phyloP scores from a whole-genome alignment of 2,329 filamentous ascomycete species.

The Pseudohalonectria lignicola region DNA sequence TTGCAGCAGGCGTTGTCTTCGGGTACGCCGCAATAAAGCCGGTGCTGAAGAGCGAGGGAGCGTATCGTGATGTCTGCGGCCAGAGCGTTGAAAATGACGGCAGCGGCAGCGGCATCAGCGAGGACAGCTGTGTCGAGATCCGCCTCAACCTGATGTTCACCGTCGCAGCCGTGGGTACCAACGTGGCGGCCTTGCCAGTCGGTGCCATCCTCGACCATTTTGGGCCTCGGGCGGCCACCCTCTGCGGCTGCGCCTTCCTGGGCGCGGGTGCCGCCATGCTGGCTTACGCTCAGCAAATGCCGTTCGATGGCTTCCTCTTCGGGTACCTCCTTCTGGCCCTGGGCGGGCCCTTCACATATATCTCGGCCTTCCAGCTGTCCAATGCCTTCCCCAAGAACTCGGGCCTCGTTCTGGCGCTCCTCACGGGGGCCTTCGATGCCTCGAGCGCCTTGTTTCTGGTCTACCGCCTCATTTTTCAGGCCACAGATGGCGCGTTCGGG shows the following conservation, averaged over 20 bases:
- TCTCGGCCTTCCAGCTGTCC: constrained; percentile 73
- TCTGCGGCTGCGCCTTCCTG: constrained; percentile 60
- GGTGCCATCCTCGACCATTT: constrained; percentile 76
- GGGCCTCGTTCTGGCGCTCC: constrained; percentile 66
- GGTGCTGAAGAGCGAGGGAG: constrained; percentile 60
- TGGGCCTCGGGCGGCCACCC: constrained; percentile 66
- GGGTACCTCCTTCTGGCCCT: constrained; percentile 69
- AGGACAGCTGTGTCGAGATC: constrained; percentile 40
- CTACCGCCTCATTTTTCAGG: constrained; percentile 61
- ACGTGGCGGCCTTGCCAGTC: constrained; percentile 75
- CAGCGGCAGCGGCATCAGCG: constrained; percentile 11
- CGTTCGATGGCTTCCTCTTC: constrained; percentile 64
- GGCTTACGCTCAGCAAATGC: constrained; percentile 51
- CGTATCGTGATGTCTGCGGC: constrained; percentile 54
- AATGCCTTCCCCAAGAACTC: constrained; percentile 72
- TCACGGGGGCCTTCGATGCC: constrained; percentile 76
- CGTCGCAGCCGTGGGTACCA: constrained; percentile 76
- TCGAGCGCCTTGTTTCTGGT: constrained; percentile 69
- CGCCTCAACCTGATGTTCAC: constrained; percentile 88
- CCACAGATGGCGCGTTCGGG: constrained; percentile 36
- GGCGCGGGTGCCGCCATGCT: constrained; percentile 61
- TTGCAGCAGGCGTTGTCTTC: constrained; percentile 72
- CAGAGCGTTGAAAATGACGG: constrained; percentile 11
- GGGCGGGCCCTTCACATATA: constrained; percentile 72
- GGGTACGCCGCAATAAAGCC: constrained; percentile 81